These are phyloP conservation scores for Dianthus caryophyllus DNA, from an alignment of 148 eudicot species.

Conservation along the genomic window DNA sequence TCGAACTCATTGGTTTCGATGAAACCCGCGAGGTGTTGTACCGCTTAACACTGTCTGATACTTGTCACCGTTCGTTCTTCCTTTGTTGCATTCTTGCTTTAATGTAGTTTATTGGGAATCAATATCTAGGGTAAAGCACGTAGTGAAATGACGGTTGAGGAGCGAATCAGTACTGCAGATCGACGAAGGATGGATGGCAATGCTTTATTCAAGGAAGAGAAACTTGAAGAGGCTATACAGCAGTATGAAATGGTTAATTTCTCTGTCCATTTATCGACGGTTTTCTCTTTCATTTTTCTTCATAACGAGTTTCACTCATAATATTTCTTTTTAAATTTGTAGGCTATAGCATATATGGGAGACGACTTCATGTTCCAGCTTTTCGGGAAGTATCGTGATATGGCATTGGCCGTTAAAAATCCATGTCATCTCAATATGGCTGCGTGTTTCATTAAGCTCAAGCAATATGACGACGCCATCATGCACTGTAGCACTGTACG, in stretches of 20 bases:
- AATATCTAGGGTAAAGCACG: constrained; percentile 78
- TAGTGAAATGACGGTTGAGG: constrained; percentile 97
- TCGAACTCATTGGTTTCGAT: constrained; percentile 92
- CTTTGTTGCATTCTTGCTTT: neutral
- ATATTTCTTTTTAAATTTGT: constrained; percentile 2
- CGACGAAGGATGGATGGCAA: constrained; percentile 97
- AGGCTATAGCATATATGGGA: constrained; percentile 99
- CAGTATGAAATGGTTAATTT: constrained; percentile 89
- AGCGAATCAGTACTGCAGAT: constrained; percentile 93
- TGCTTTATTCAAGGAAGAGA: constrained; percentile 85
- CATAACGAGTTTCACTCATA: neutral
- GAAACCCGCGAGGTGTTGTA: constrained; percentile 77
- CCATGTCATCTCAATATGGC: constrained; percentile 98
- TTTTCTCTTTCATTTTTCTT: neutral
- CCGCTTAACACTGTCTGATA: neutral
- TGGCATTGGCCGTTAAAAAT: constrained; percentile 97
- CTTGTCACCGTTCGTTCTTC: neutral
- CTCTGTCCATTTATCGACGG: neutral
- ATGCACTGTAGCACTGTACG: constrained; percentile 83
- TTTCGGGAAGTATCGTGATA: constrained; percentile 88
- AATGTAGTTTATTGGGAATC: neutral
- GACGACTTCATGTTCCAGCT: constrained; percentile 99
- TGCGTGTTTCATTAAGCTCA: constrained; percentile 82
- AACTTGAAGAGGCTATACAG: constrained; percentile 92
- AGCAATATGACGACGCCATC: constrained; percentile 85